These are phyloP conservation scores for Trichoderma sp. DNA, from an alignment of 2,329 filamentous ascomycete species.

Conservation along the genomic window DNA sequence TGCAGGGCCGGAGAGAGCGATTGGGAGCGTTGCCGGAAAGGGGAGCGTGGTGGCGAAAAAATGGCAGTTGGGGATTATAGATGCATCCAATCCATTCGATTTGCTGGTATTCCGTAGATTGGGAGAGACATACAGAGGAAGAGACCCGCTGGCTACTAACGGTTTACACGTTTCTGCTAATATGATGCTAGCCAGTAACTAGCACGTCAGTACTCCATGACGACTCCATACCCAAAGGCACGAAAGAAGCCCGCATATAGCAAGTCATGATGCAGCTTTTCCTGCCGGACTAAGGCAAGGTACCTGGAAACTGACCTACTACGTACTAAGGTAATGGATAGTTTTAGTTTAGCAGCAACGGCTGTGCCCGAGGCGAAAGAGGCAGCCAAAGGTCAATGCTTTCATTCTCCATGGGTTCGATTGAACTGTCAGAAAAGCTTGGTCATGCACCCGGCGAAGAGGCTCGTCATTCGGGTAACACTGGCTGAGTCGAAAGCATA, in stretches of 20 bases:
- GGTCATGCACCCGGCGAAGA: neutral
- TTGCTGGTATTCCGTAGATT: neutral
- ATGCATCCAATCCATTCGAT: neutral
- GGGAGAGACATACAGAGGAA: neutral
- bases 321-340: neutral
- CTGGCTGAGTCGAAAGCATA: neutral
- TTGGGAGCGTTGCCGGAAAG: neutral
- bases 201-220: neutral
- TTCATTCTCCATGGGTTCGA: neutral
- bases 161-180: neutral
- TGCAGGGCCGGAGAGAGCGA: constrained; percentile 6
- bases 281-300: neutral
- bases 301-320: neutral
- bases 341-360: neutral
- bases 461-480: neutral
- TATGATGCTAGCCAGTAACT: neutral
- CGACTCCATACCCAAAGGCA: neutral
- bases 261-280: neutral
- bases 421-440: neutral
- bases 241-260: neutral
- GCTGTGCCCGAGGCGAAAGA: neutral
- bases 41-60: neutral
- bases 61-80: neutral
- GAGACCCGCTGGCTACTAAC: neutral
- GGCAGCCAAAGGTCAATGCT: neutral